These are phyloP conservation scores for Phytophthora syringae DNA, from an alignment of 352 stramenopile genomes.

Conservation along the genomic window DNA sequence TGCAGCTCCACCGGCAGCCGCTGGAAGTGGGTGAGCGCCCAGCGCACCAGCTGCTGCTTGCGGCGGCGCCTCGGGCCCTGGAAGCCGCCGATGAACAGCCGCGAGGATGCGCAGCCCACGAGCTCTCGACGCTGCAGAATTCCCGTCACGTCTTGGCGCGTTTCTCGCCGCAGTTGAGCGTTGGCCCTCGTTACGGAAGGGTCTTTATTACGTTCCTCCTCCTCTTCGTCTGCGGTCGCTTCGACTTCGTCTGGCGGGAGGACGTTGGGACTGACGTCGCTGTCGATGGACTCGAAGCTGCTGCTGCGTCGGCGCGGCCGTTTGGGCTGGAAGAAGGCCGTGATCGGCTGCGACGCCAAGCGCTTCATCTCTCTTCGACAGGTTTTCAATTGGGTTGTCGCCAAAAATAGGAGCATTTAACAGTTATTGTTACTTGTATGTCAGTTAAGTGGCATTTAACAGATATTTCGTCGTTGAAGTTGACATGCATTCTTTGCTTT, in stretches of 20 bases:
- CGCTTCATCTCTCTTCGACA: constrained; percentile 31
- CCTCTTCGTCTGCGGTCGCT: constrained; percentile 4
- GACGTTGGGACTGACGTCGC: background rate
- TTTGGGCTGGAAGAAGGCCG: constrained; percentile 76
- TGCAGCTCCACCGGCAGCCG: constrained; percentile 49
- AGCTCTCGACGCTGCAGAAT: constrained; percentile 57
- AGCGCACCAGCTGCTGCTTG: constrained; percentile 63
- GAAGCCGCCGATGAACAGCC: constrained; percentile 5
- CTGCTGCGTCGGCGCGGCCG: constrained; percentile 22
- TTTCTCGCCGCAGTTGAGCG: constrained; percentile 8
- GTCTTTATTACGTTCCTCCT: background rate
- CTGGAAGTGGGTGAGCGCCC: constrained; percentile 59
- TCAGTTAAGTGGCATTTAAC: constrained; percentile 1
- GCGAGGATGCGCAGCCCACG: constrained; percentile 22
- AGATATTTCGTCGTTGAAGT: too few relatives aligned
- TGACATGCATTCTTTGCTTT: too few relatives aligned
- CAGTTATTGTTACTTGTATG: background rate
- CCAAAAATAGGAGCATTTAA: constrained; percentile 8
- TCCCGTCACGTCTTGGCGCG: constrained; percentile 35
- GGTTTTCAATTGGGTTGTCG: constrained; percentile 9
- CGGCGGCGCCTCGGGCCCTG: constrained; percentile 29
- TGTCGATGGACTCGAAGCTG: constrained; percentile 27
- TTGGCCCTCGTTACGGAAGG: background rate
- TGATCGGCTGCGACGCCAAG: constrained; percentile 47
- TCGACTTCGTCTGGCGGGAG: constrained; percentile 2